Percentiles rank a stretch among this genome's conserved stretches.
phyloP scores from a whole-genome alignment of 208 protist genomes.

The Leishmania turanica region DNA sequence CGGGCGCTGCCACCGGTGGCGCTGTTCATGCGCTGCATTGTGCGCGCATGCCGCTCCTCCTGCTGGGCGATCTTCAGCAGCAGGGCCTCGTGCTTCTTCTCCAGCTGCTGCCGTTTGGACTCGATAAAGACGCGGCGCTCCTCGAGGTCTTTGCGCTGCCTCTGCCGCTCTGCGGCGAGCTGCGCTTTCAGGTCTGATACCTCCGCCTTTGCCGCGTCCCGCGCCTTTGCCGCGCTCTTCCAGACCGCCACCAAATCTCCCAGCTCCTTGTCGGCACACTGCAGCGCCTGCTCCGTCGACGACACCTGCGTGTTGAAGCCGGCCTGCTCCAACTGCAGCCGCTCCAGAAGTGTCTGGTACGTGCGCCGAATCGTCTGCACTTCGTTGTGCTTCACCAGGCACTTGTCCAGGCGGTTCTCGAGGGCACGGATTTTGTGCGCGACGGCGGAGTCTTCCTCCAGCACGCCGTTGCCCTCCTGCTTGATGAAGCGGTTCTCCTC shows the following conservation, averaged over 20 bases:
- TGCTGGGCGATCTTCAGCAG: conserved; percentile 68
- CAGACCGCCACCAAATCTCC: conserved; percentile 90
- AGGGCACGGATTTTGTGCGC: conserved; percentile 93
- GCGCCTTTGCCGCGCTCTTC: conserved; percentile 76
- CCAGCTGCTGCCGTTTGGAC: conserved; percentile 73
- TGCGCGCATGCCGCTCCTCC: conserved; percentile 65
- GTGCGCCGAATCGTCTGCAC: conserved; percentile 94
- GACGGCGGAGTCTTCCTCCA: conserved; percentile 80
- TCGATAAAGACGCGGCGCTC: conserved; percentile 83
- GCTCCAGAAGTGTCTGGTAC: conserved; percentile 95
- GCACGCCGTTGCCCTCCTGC: conserved; percentile 51
- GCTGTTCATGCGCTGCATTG: conserved; percentile 20
- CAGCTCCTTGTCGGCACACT: conserved; percentile 91
- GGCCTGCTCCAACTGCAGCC: conserved; percentile 92
- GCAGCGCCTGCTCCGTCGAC: conserved; percentile 87
- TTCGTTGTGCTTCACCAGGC: conserved; percentile 97
- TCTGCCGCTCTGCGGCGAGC: conserved; percentile 72
- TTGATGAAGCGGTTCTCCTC: conserved; percentile 60
- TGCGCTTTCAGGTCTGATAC: conserved; percentile 71
- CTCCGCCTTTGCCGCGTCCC: conserved; percentile 84
- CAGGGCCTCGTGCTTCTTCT: conserved; percentile 58
- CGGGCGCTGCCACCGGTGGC: background rate
- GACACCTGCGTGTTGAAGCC: conserved; percentile 92
- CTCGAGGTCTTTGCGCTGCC: conserved; percentile 85
- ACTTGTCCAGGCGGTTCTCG: conserved; percentile 97